Conservation (phyloP, 108 stramenopile genomes). For the Fistulifera solaris region DNA sequence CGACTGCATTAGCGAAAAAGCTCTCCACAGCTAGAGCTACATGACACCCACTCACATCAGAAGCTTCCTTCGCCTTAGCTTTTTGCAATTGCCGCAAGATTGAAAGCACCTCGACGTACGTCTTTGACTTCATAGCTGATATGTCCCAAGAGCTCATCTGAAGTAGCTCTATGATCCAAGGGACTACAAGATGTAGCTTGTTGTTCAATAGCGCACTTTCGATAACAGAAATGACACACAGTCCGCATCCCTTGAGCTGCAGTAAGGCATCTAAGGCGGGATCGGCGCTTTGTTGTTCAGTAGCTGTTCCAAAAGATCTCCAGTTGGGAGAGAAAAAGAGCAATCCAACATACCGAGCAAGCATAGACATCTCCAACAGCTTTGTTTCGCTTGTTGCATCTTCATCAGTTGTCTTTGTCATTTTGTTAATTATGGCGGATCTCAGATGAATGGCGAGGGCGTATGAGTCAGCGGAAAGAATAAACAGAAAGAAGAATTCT, state of each 20-base stretch:
- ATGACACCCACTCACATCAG: background rate
- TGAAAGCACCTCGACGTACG: slow-evolving; percentile 32
- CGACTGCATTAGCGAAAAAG: slow-evolving; percentile 23
- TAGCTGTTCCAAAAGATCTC: slow-evolving; percentile 10
- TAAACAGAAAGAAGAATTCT: slow-evolving; percentile 79
- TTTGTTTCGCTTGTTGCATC: slow-evolving; percentile 21
- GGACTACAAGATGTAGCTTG: slow-evolving; percentile 25
- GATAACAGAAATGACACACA: slow-evolving; percentile 28
- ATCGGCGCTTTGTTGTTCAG: slow-evolving; percentile 3
- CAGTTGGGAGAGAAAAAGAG: slow-evolving; percentile 75
- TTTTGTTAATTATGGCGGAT: slow-evolving; percentile 15
- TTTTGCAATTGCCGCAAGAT: slow-evolving; percentile 26
- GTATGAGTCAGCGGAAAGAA: slow-evolving; percentile 50
- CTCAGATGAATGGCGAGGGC: slow-evolving; percentile 48
- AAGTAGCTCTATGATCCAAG: slow-evolving; percentile 64
- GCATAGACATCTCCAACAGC: slow-evolving; percentile 37
- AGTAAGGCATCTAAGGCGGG: slow-evolving; percentile 11
- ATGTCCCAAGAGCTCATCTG: slow-evolving; percentile 70
- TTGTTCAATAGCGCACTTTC: slow-evolving; percentile 29
- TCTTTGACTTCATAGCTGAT: slow-evolving; percentile 26
- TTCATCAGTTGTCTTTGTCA: slow-evolving; percentile 3
- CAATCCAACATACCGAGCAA: slow-evolving; percentile 69
- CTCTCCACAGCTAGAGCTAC: slow-evolving; percentile 2
- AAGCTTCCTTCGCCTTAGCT: background rate
- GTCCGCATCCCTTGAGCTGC: slow-evolving; percentile 18